phyloP scores from a whole-genome alignment of 371 early-diverging fungal species.

The Mortierella sp. region DNA sequence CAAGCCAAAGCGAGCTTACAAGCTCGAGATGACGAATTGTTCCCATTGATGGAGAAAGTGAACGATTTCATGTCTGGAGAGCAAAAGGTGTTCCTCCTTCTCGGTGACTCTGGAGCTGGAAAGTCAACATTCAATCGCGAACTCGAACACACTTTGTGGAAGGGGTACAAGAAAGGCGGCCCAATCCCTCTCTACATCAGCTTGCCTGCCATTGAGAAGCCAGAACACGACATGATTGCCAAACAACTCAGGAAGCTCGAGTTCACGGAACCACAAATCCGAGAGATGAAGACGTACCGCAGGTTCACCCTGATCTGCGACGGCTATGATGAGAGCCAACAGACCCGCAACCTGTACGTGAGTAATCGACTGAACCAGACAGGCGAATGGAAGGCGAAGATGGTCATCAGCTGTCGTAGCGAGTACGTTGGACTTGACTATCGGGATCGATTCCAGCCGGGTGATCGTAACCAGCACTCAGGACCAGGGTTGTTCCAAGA shows the following conservation, averaged over 20 bases:
- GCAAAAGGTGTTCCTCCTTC: constrained; percentile 4
- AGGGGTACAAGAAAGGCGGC: background rate
- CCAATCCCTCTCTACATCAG: background rate
- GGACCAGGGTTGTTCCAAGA: no score
- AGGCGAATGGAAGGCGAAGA: no score
- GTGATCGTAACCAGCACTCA: no score
- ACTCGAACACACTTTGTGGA: background rate
- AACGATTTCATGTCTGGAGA: background rate
- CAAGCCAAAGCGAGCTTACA: background rate
- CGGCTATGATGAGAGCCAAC: constrained; percentile 12
- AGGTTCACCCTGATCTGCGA: constrained; percentile 14
- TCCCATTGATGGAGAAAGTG: constrained; percentile 2
- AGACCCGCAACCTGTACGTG: background rate
- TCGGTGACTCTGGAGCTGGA: constrained; percentile 12
- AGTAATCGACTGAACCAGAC: no score
- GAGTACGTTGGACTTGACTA: no score
- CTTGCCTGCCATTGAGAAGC: background rate
- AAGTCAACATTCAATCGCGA: constrained; percentile 9
- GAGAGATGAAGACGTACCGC: background rate
- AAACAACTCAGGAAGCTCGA: background rate
- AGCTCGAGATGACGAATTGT: background rate
- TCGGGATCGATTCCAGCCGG: no score
- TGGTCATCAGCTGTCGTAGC: no score
- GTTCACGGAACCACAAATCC: background rate
- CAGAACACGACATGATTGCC: background rate